Percentiles rank a stretch among this genome's conserved stretches.
phyloP scores from a whole-genome alignment of 768 basidiomycete species.

The Gloeophyllum trabeum region DNA sequence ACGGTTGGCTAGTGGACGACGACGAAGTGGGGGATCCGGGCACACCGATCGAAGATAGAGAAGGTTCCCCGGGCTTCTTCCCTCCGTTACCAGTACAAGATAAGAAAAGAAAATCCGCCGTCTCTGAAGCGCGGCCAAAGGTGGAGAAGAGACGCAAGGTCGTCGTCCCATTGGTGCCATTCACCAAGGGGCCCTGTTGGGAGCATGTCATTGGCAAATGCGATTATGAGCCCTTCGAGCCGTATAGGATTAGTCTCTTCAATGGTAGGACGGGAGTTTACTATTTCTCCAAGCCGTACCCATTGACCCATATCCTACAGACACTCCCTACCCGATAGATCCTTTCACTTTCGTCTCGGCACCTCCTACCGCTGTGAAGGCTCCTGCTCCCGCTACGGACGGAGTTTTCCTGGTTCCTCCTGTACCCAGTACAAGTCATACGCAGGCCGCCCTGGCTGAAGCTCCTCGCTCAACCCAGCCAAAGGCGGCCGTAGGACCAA shows the following conservation, averaged over 20 bases:
- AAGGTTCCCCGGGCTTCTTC: constrained; percentile 14
- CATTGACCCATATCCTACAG: constrained; percentile 23
- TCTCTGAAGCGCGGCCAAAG: constrained; percentile 29
- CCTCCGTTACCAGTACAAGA: not conserved
- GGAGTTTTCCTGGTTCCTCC: constrained; percentile 34
- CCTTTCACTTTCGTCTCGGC: constrained; percentile 66
- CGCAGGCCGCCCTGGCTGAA: constrained; percentile 8
- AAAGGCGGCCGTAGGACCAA: no score
- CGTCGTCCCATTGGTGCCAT: constrained; percentile 71
- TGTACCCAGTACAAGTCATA: constrained; percentile 19
- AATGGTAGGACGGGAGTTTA: no score
- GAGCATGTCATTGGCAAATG: constrained; percentile 59
- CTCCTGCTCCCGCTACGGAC: constrained; percentile 10
- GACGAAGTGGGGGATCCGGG: constrained; percentile 40
- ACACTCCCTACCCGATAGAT: constrained; percentile 61
- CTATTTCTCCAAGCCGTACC: not conserved
- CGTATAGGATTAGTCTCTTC: constrained; percentile 70
- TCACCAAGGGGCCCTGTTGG: constrained; percentile 75
- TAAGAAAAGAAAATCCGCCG: constrained; percentile 56
- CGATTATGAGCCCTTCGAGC: constrained; percentile 57
- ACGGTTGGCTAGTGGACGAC: constrained; percentile 71
- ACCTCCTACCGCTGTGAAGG: constrained; percentile 12
- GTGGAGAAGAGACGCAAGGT: constrained; percentile 63
- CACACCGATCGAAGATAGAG: constrained; percentile 28
- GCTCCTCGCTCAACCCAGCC: constrained; percentile 15